phyloP scores from a whole-genome alignment of 352 stramenopile species.

The Phytopythium ostracodes region DNA sequence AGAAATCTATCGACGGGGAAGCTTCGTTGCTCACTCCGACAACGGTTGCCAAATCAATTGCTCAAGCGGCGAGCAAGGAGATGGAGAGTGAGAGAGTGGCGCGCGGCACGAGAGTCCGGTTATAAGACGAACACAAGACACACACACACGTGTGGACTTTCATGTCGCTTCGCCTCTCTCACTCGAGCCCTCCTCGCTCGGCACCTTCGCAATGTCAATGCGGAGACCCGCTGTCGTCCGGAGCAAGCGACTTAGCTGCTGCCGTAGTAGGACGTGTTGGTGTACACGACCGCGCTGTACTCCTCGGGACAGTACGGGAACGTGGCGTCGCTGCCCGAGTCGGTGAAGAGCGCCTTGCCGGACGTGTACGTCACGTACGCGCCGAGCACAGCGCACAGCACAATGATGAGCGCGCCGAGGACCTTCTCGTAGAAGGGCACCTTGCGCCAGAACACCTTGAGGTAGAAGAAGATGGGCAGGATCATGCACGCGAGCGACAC shows the following conservation, averaged over 20 bases:
- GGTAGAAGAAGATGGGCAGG: conserved; percentile 67
- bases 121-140: background rate
- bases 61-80: background rate
- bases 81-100: background rate
- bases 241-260: conserved; percentile 7
- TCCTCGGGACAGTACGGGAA: conserved; percentile 58
- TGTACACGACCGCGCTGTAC: conserved; percentile 46
- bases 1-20: background rate
- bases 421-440: conserved; percentile 44
- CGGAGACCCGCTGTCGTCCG: background rate
- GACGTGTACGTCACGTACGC: conserved; percentile 42
- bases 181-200: background rate
- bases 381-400: conserved; percentile 27
- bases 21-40: background rate
- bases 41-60: background rate
- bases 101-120: no score
- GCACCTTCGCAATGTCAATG: background rate
- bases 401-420: conserved; percentile 29
- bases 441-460: conserved; percentile 57
- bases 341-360: conserved; percentile 36
- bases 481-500: conserved; percentile 64
- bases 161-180: background rate
- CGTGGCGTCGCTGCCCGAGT: conserved; percentile 25
- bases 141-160: background rate
- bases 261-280: conserved; percentile 47